Evolutionary conservation across 2,329 filamentous ascomycete species (phyloP).

Genomic region (Aspergillus hortae): DNA sequence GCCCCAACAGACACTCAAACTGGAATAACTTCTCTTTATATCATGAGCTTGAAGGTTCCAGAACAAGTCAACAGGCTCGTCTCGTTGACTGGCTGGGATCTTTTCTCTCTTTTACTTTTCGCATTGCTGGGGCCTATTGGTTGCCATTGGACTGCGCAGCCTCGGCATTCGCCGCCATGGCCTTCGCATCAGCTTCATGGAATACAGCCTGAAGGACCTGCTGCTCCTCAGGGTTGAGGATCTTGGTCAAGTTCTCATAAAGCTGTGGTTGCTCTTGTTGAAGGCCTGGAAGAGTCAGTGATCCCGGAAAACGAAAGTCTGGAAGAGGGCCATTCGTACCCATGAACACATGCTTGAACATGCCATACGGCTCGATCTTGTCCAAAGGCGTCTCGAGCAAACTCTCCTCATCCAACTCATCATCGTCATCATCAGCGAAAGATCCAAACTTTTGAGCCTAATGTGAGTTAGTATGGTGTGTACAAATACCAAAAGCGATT

Average conservation of each 20-base stretch:
- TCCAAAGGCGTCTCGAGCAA: constrained; percentile 91
- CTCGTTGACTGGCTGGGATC: constrained; percentile 15
- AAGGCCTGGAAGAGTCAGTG: constrained; percentile 57
- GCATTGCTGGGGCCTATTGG: constrained; percentile 20
- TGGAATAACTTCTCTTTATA: constrained; percentile 14
- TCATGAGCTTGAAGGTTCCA: constrained; percentile 11
- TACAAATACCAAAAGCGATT: constrained; percentile 5
- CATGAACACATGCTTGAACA: constrained; percentile 78
- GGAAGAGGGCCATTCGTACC: constrained; percentile 58
- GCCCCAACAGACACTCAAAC: constrained; percentile 13
- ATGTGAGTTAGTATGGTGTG: constrained; percentile 6
- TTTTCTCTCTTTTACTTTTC: constrained; percentile 4
- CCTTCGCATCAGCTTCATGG: constrained; percentile 62
- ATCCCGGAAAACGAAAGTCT: constrained; percentile 14
- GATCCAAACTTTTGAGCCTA: constrained; percentile 80
- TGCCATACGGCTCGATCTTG: constrained; percentile 87
- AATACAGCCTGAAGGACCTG: constrained; percentile 75
- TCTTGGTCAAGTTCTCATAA: constrained; percentile 74
- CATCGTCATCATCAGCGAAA: constrained; percentile 74
- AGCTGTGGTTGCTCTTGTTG: constrained; percentile 89
- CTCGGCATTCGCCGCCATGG: constrained; percentile 38
- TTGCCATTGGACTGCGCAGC: constrained; percentile 35
- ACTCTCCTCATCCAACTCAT: constrained; percentile 87
- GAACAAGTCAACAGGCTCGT: constrained; percentile 15
- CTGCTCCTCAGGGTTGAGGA: constrained; percentile 77